A percentile compares a stretch with the other conserved stretches of the same genome.
Evolutionary conservation across 345 rosid species (phyloP).

Genomic region (Lenwebbia sp.): DNA sequence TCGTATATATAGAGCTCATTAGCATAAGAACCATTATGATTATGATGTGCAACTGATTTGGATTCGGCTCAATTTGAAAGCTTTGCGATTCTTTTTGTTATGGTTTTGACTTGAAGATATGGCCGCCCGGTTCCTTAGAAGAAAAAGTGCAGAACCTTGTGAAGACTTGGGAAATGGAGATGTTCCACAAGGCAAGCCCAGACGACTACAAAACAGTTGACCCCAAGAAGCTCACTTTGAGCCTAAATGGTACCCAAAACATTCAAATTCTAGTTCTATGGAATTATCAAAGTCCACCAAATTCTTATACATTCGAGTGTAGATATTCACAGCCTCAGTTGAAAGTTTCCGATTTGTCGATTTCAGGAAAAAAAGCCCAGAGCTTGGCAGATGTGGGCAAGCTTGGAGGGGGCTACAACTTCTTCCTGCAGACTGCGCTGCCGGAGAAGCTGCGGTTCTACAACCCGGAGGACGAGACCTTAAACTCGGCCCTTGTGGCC

Average conservation of each 20-base stretch:
- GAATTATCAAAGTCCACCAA: background rate
- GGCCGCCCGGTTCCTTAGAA: conserved; percentile 54
- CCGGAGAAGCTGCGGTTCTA: conserved; percentile 30
- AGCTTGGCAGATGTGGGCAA: conserved; percentile 22
- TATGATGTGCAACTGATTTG: background rate
- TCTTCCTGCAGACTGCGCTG: conserved; percentile 38
- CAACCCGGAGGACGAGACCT: conserved; percentile 21
- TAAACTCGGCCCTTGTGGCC: conserved; percentile 13
- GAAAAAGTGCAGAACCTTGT: conserved; percentile 56
- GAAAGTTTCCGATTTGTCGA: background rate
- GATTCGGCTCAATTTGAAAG: background rate
- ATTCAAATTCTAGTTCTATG: too few relatives aligned
- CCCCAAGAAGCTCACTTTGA: conserved; percentile 18
- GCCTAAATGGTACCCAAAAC: conserved; percentile 31
- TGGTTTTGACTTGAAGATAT: conserved; percentile 16
- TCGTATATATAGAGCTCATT: background rate
- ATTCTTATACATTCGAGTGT: background rate
- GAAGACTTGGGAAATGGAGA: conserved; percentile 67
- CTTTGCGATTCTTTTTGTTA: background rate
- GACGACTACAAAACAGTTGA: conserved; percentile 29
- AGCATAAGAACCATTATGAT: background rate
- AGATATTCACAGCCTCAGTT: background rate
- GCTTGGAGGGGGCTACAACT: conserved; percentile 55
- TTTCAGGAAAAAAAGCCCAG: conserved; percentile 33
- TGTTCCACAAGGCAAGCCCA: conserved; percentile 28